Base-by-base conservation (phyloP, 352 stramenopile species). In the Pythium sukuiense region DNA sequence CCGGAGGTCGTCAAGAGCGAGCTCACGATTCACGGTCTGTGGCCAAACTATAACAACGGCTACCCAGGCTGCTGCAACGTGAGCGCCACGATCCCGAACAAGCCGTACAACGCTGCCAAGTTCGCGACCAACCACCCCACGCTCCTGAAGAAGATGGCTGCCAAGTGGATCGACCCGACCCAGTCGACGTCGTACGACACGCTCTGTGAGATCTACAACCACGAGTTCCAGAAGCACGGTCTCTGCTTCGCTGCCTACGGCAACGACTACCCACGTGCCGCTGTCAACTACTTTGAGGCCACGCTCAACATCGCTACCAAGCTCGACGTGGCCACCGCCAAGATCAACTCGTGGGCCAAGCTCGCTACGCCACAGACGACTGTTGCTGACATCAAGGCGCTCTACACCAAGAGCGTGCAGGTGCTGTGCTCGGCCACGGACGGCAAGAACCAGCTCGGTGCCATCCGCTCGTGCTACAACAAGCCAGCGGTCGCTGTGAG, bases 141-240 rank as follows among this genome's bases (percentile, higher is more conserved):
- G 20, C 65, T 91, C 58, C 72, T 90, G 3, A 59, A 70, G 2
- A 67, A 79, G 33, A 91, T 93, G 84, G 70, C 67, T 20, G 64
- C 71, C 12, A 73, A 80, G 62, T 92, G 83, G 83, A 63, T 89
- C 30, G 83, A 92, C 46, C 72, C 83, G 30, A 82, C 83, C 11
- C 67, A 82, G 32, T 43, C 63, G n/a, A 81, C 67, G 24, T 73
- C 76, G 14, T 81, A 85, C 69, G 77, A 89, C 65, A 72, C 75
- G 61, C 73, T 93, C 7, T 93, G 85, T 52, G 81, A 93, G 71
- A 86, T 89, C 66, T 93, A 91, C 74, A 79, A 90, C 74, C 85
- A 93, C 74, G 83, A 91, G 70, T 90, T 87, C 76, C 85, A 93
- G 73, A 93, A 93, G 74, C 85, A 93, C 71, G 81, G 83, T 9